These are phyloP conservation scores for Suillus discolor DNA, from an alignment of 768 basidiomycete genomes.

Conservation along the genomic window DNA sequence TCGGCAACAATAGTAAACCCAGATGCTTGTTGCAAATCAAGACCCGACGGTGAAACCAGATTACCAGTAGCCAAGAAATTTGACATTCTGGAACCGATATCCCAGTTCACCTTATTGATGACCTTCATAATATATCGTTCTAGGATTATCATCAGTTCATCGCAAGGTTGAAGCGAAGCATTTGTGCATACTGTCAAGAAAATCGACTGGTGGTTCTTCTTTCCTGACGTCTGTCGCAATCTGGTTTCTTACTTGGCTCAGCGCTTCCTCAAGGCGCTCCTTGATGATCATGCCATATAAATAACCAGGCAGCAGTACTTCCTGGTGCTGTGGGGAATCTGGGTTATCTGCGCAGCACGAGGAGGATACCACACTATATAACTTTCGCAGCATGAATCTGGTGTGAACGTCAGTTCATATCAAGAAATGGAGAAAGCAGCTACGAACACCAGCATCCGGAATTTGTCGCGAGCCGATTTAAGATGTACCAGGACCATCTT, in stretches of 20 bases:
- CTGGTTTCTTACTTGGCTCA: conserved; percentile 70
- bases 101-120: conserved; percentile 79
- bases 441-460: conserved; percentile 88
- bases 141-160: conserved; percentile 31
- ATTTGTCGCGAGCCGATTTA: conserved; percentile 87
- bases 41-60: conserved; percentile 89
- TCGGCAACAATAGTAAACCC: conserved; percentile 99
- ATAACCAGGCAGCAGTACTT: conserved; percentile 90
- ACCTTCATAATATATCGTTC: conserved; percentile 83
- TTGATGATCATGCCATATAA: conserved; percentile 98
- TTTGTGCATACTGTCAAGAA: conserved; percentile 73
- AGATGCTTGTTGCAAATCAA: conserved; percentile 95
- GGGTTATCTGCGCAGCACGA: conserved; percentile 94
- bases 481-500: conserved; percentile 92
- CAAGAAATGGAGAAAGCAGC: background rate
- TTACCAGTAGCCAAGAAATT: conserved; percentile 99
- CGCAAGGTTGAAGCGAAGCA: conserved; percentile 7
- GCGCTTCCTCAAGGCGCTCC: conserved; percentile 90
- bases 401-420: conserved; percentile 13
- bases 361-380: conserved; percentile 88
- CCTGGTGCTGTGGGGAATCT: conserved; percentile 98
- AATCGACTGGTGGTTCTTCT: conserved; percentile 77
- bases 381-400: conserved; percentile 97
- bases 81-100: conserved; percentile 85
- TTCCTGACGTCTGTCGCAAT: conserved; percentile 76